Evolutionary conservation across 108 stramenopile genomes (phyloP).

Genomic region (Epithemia pelagica): DNA sequence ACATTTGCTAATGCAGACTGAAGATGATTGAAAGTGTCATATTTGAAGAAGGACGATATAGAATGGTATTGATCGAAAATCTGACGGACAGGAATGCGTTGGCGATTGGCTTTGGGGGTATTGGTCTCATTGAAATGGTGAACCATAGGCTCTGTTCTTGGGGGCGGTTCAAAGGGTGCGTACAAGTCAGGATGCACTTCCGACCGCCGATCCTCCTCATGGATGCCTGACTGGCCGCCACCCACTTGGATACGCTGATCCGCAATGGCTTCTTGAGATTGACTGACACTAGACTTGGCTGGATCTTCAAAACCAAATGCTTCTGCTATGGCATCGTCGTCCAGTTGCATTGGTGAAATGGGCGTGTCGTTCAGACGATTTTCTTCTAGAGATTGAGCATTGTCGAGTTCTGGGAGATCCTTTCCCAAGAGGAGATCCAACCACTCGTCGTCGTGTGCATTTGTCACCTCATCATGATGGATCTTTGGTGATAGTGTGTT

Average conservation of each 20-base stretch:
- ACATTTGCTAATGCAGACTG: constrained; percentile 63
- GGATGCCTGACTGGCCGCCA: constrained; percentile 1
- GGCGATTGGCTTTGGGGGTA: constrained; percentile 39
- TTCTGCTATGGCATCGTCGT: not conserved
- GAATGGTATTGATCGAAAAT: constrained; percentile 38
- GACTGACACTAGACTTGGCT: not conserved
- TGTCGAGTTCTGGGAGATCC: not conserved
- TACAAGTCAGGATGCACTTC: constrained; percentile 29
- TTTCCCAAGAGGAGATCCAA: not conserved
- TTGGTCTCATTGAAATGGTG: constrained; percentile 38
- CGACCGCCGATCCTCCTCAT: not conserved
- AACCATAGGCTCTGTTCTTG: constrained; percentile 28
- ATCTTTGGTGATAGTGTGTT: not conserved
- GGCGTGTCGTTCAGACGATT: not conserved
- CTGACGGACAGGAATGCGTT: constrained; percentile 28
- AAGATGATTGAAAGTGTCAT: constrained; percentile 61
- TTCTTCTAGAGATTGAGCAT: too few relatives aligned
- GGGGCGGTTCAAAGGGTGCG: constrained; percentile 17
- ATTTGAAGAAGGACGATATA: constrained; percentile 59
- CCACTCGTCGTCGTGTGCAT: not conserved
- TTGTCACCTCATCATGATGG: not conserved
- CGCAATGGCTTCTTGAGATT: not conserved
- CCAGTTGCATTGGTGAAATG: not conserved
- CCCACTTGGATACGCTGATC: too few relatives aligned
- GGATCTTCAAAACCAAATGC: constrained; percentile 6